Conservation (phyloP, 805 yeast species). For the Candida adriatica region DNA sequence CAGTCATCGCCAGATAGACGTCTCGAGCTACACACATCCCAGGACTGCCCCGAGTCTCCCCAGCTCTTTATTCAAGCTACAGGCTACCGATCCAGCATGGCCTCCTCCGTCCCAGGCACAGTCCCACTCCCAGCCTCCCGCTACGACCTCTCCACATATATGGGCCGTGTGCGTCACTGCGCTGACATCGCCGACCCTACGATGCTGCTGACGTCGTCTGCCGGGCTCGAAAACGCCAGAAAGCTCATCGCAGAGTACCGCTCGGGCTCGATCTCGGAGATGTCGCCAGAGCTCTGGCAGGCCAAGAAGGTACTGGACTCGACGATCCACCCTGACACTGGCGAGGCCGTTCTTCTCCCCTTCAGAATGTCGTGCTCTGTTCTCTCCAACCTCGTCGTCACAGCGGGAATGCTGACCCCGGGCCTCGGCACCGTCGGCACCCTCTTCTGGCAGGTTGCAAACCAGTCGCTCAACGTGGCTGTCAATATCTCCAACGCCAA, state of each 20-base stretch:
- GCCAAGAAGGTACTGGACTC: slow-evolving; percentile 87
- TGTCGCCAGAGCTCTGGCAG: slow-evolving; percentile 82
- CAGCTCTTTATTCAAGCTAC: no score
- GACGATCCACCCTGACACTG: slow-evolving; percentile 94
- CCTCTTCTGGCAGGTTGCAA: slow-evolving; percentile 95
- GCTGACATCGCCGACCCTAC: slow-evolving; percentile 90
- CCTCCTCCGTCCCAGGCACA: slow-evolving; percentile 82
- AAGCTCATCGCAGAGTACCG: slow-evolving; percentile 62
- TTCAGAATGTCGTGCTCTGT: slow-evolving; percentile 98
- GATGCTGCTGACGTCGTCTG: slow-evolving; percentile 68
- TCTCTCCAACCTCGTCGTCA: slow-evolving; percentile 85
- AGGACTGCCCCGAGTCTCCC: no score
- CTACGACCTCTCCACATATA: slow-evolving; percentile 74
- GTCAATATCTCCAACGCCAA: slow-evolving; percentile 94
- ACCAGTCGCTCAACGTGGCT: slow-evolving; percentile 95
- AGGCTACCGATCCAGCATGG: slow-evolving; percentile 43
- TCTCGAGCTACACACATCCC: no score
- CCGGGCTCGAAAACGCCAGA: slow-evolving; percentile 60
- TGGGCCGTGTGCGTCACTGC: slow-evolving; percentile 94
- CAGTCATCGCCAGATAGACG: slow-evolving; percentile 3
- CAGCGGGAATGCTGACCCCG: slow-evolving; percentile 97
- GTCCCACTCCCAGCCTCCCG: slow-evolving; percentile 72
- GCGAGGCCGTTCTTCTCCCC: slow-evolving; percentile 86
- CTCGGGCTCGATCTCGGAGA: slow-evolving; percentile 53
- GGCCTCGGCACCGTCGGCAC: slow-evolving; percentile 86